Conservation (phyloP, 2,329 filamentous ascomycete species). For the Sporothrix humicola region DNA sequence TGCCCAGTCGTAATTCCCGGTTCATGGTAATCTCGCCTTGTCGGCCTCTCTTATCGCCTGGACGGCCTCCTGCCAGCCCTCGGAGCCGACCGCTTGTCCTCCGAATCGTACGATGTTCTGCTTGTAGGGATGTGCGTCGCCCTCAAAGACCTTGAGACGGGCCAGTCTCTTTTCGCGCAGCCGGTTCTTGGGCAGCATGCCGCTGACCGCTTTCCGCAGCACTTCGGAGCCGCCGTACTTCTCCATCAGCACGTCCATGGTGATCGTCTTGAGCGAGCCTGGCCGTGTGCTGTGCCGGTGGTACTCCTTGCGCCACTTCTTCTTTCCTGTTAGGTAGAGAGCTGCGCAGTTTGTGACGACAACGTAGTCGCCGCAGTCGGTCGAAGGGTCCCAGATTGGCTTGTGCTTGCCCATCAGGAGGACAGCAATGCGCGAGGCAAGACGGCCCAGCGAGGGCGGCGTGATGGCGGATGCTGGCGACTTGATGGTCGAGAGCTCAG, state of each 20-base stretch:
- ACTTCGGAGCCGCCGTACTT: slow-evolving; percentile 95
- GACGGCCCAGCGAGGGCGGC: slow-evolving; percentile 82
- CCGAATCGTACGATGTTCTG: slow-evolving; percentile 79
- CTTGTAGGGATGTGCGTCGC: slow-evolving; percentile 89
- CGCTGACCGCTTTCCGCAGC: slow-evolving; percentile 86
- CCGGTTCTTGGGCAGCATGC: slow-evolving; percentile 98
- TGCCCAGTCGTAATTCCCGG: not conserved
- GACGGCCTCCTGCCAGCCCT: slow-evolving; percentile 60
- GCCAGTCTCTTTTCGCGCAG: slow-evolving; percentile 85
- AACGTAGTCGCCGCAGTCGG: slow-evolving; percentile 98
- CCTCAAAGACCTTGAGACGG: slow-evolving; percentile 93
- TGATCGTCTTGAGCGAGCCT: slow-evolving; percentile 83
- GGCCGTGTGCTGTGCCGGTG: slow-evolving; percentile 93
- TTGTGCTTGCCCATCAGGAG: slow-evolving; percentile 99
- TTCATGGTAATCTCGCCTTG: not conserved
- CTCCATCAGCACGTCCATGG: slow-evolving; percentile 91
- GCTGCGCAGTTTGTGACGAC: slow-evolving; percentile 89
- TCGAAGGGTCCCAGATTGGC: slow-evolving; percentile 95
- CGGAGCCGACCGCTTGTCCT: slow-evolving; percentile 60
- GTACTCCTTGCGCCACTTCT: slow-evolving; percentile 93
- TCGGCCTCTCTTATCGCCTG: slow-evolving; percentile 54
- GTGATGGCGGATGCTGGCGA: slow-evolving; percentile 58
- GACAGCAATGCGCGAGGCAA: slow-evolving; percentile 84
- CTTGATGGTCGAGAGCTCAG: slow-evolving; percentile 61
- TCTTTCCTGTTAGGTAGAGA: slow-evolving; percentile 86